phyloP scores from a whole-genome alignment of 306 rosid genomes.

The Medicago lupulina region DNA sequence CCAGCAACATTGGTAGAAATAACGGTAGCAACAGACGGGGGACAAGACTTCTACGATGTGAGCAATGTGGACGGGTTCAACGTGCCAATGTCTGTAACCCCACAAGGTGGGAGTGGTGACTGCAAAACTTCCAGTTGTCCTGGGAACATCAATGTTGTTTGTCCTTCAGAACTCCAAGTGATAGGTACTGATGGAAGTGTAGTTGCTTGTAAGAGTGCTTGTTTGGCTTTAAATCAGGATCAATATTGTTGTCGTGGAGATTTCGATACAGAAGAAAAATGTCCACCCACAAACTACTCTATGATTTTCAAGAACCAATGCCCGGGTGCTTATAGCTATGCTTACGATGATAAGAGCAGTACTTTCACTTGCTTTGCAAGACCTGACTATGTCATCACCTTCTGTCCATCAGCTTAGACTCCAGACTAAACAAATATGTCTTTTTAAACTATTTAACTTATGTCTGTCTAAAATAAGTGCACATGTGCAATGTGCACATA shows the following conservation, averaged over 20 bases:
- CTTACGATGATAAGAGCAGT: constrained; percentile 59
- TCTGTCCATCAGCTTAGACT: constrained; percentile 54
- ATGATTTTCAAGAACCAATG: constrained; percentile 55
- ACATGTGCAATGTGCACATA: not conserved
- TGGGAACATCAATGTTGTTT: constrained; percentile 42
- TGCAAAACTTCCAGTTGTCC: constrained; percentile 50
- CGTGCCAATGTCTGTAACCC: constrained; percentile 46
- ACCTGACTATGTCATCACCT: constrained; percentile 58
- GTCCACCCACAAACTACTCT: constrained; percentile 60
- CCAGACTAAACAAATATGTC: no score
- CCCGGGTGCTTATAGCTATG: constrained; percentile 72
- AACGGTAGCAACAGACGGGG: constrained; percentile 40
- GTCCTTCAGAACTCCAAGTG: constrained; percentile 49
- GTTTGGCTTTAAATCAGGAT: constrained; percentile 48
- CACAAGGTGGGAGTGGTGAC: constrained; percentile 50
- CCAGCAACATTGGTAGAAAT: constrained; percentile 57
- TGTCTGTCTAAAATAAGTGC: not conserved
- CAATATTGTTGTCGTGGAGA: constrained; percentile 61
- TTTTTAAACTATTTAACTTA: not conserved
- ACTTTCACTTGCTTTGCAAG: constrained; percentile 58
- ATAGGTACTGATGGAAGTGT: constrained; percentile 44
- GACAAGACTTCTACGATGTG: constrained; percentile 65
- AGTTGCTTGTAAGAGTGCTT: constrained; percentile 74
- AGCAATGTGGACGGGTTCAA: constrained; percentile 43
- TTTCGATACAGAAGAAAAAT: constrained; percentile 14